Conservation (phyloP, 2,329 filamentous ascomycete species). For the Aspergillus tubingensis region DNA sequence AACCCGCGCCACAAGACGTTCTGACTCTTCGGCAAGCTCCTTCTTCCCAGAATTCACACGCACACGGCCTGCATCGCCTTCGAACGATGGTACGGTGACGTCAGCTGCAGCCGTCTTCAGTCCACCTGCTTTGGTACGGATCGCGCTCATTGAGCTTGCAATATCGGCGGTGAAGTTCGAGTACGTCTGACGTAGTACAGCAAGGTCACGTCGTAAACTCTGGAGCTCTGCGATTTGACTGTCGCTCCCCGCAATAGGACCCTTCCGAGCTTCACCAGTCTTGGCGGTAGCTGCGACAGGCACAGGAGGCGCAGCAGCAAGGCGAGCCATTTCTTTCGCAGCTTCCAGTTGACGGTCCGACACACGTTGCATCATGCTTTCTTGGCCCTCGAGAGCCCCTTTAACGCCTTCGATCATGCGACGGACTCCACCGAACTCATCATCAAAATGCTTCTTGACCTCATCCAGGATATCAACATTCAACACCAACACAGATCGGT, state of each 20-base stretch:
- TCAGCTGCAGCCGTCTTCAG: slow-evolving; percentile 77
- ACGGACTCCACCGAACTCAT: slow-evolving; percentile 78
- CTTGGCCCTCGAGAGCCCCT: slow-evolving; percentile 80
- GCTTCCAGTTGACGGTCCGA: slow-evolving; percentile 89
- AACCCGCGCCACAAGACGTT: slow-evolving; percentile 85
- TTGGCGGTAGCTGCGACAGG: slow-evolving; percentile 28
- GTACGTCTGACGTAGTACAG: slow-evolving; percentile 89
- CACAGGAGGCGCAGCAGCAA: slow-evolving; percentile 54
- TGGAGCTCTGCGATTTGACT: slow-evolving; percentile 77
- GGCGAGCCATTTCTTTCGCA: slow-evolving; percentile 77
- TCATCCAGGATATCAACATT: slow-evolving; percentile 94
- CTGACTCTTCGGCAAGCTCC: slow-evolving; percentile 80
- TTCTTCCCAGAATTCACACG: slow-evolving; percentile 89
- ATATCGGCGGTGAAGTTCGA: slow-evolving; percentile 88
- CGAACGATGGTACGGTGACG: slow-evolving; percentile 68
- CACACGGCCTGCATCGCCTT: slow-evolving; percentile 76
- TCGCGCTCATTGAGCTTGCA: slow-evolving; percentile 78
- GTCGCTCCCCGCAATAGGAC: slow-evolving; percentile 46
- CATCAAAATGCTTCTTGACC: slow-evolving; percentile 94
- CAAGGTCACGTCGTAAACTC: slow-evolving; percentile 80
- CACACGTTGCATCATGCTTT: slow-evolving; percentile 77
- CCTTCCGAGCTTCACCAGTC: slow-evolving; percentile 27
- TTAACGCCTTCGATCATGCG: slow-evolving; percentile 84
- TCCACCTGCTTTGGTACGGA: slow-evolving; percentile 77
- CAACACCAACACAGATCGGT: slow-evolving; percentile 89